Base-by-base conservation (phyloP, 129 eudicot species). In the Escallonia herrerae region DNA sequence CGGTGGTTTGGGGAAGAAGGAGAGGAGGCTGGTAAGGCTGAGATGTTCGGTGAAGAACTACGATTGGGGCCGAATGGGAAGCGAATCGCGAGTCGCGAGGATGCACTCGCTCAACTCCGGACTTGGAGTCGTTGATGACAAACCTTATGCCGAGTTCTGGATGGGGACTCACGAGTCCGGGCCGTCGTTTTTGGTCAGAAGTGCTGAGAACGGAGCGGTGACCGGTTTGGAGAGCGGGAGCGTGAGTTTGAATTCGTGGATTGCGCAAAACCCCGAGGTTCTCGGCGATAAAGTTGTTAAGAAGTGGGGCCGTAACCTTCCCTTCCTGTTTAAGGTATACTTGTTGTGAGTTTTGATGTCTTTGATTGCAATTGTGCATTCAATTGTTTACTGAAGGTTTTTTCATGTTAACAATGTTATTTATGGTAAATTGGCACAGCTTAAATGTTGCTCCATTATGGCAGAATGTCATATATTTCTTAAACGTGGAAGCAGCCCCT, bases 161-260 rank as follows among this genome's bases (percentile, higher is more conserved):
- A 88, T 93, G 82, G 98, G 98, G 2, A 89, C 98, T 7, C 98
- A 93, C 69, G 81, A 82, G 3, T 85, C 95, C 9, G 96, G 96
- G 12, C 90, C 95, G 0, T 93, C 98, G 5, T 82, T 69, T 74
- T 58, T 83, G n/a, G 80, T 64, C 6, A 76, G 55, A 2, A 40
- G 12, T 3, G 6, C 57, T 46, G 75, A 70, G 43, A 62, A 70
- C 47, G 72, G 67, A 2, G 22, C 14, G 2, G 2, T 37, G 7
- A 53, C 13, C 7, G 58, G 33, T 6, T 12, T 33, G 5, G 58
- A 53, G 6, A 9, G 5, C 5, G 22, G 33, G 33, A 14, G 3
- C n/a, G 15, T 53, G 15, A 53, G 58, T n/a, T 53, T 53, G 33
- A 53, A 53, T 6, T 11, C 58, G 15, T 53, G 58, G 58, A 53